Percentiles rank a stretch among this genome's conserved stretches.
Conservation (phyloP, 2,329 filamentous ascomycete species). For the Microdochium nivale region DNA sequence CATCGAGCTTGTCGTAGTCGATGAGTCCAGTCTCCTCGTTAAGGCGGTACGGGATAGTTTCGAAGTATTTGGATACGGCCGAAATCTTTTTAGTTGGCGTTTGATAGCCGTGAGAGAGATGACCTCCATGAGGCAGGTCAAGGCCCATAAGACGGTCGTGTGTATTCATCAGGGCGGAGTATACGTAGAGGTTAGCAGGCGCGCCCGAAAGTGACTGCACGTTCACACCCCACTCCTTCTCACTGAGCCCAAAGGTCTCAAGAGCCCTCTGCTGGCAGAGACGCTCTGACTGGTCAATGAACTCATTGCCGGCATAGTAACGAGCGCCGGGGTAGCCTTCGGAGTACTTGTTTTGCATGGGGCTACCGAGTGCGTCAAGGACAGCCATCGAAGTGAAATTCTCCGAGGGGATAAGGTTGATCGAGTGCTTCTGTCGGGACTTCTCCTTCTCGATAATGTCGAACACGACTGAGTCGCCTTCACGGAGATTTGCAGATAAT, state of each 20-base stretch:
- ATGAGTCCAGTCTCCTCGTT: slow-evolving; percentile 87
- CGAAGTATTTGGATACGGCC: slow-evolving; percentile 98
- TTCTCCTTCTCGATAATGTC: slow-evolving; percentile 96
- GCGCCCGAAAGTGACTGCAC: slow-evolving; percentile 78
- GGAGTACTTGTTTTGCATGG: slow-evolving; percentile 99
- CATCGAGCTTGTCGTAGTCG: slow-evolving; percentile 87
- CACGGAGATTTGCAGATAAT: slow-evolving; percentile 67
- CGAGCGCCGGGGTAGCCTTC: slow-evolving; percentile 94
- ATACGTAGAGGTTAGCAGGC: slow-evolving; percentile 79
- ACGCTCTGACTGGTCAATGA: slow-evolving; percentile 84
- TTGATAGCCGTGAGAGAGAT: slow-evolving; percentile 95
- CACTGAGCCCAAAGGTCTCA: slow-evolving; percentile 74
- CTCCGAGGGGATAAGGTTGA: slow-evolving; percentile 92
- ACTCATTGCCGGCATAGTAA: slow-evolving; percentile 96
- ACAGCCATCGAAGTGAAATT: slow-evolving; percentile 94
- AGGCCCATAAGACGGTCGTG: slow-evolving; percentile 97
- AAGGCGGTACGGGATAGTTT: slow-evolving; percentile 90
- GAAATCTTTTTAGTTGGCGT: slow-evolving; percentile 92
- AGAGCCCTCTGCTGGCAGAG: slow-evolving; percentile 87
- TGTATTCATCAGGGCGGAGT: slow-evolving; percentile 84
- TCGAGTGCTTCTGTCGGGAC: slow-evolving; percentile 92
- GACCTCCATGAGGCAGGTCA: slow-evolving; percentile 91
- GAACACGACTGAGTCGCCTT: slow-evolving; percentile 80
- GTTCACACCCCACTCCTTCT: slow-evolving; percentile 92
- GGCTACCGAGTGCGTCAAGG: slow-evolving; percentile 82